Base-by-base conservation (phyloP, 2,329 filamentous ascomycete genomes). In the Albophoma yamanashiensis region DNA sequence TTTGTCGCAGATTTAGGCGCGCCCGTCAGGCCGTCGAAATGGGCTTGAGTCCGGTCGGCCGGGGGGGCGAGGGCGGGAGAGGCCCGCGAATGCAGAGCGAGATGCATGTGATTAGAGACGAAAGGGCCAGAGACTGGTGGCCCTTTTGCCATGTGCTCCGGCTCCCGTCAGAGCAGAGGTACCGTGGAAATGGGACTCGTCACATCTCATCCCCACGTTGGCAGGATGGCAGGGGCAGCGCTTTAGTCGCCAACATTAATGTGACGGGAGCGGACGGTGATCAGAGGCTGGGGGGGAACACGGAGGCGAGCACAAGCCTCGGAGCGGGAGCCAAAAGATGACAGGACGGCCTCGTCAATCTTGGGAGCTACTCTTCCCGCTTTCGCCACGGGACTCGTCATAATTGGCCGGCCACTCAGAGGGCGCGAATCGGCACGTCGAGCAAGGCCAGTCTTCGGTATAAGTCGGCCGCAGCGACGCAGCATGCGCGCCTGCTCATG, bases 191-290 rank as follows among this genome's bases (percentile, higher is more conserved):
- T 60, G 42, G 52, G 58, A 60, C 53, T 39, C 11, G 55, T 60
- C 58, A 60, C 43, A 57, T 60, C 42, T 56, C 58, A 58, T 14
- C 15, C 22, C 47, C 58, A 50, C 25, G 22, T 36, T n/a, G 50
- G 38, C 15, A 38, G 38, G n/a, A 25, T n/a, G 50, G 38, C 15
- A 38, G 38, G n/a, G 45, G 45, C 22, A 14, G 31, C 27, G 27
- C 27, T 31, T 5, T 20, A 11, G 47, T n/a, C 47, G 47, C 47
- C 27, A 52, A 14, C 36, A n/a, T 11, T 38, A 38, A 31, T 52
- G 47, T 52, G 47, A 52, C 15, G 27, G 47, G 17, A 17, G 25
- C 25, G 47, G 45, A 20, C 15, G 15, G 47, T 20, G 9, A 20
- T 52, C 47, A 52, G 27, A 34, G 47, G 47, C 27, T 8, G 25